A percentile compares a stretch with the other conserved stretches of the same genome.
Evolutionary conservation across 164 flowering plant genomes (phyloP).

Genomic region (Chimonanthus praecox): DNA sequence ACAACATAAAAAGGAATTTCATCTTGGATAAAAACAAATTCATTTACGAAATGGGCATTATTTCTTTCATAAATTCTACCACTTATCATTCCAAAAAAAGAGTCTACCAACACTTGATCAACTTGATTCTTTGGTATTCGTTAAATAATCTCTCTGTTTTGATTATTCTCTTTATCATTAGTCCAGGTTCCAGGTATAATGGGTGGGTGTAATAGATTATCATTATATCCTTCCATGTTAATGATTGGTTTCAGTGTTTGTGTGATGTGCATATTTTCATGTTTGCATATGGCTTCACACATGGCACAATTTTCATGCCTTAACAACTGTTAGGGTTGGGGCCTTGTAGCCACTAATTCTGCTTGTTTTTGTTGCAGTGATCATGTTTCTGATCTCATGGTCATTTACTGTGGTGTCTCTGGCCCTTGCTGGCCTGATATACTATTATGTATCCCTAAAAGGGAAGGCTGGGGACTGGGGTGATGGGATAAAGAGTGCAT

Average conservation of each 20-base stretch:
- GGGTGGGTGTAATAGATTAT: too few relatives aligned
- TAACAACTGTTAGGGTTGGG: background rate
- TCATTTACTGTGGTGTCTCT: constrained; percentile 86
- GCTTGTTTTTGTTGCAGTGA: constrained; percentile 55
- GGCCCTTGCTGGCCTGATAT: constrained; percentile 90
- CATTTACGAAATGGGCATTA: too few relatives aligned
- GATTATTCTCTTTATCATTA: too few relatives aligned
- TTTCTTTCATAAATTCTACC: too few relatives aligned
- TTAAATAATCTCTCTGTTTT: too few relatives aligned
- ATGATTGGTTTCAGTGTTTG: background rate
- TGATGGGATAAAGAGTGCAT: constrained; percentile 99
- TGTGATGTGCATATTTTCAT: background rate
- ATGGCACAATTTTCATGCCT: background rate
- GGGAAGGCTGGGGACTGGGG: constrained; percentile 99
- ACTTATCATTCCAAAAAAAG: too few relatives aligned
- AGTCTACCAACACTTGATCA: too few relatives aligned
- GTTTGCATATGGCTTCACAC: too few relatives aligned
- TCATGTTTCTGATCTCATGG: constrained; percentile 98
- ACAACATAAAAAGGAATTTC: too few relatives aligned
- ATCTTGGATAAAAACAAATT: too few relatives aligned
- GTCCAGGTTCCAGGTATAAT: too few relatives aligned
- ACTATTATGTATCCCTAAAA: constrained; percentile 88
- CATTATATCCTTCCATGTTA: background rate
- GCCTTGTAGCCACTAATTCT: background rate
- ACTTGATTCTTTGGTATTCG: too few relatives aligned